Evolutionary conservation across 345 rosid species (phyloP).

Genomic region (Lepidium sativum): DNA sequence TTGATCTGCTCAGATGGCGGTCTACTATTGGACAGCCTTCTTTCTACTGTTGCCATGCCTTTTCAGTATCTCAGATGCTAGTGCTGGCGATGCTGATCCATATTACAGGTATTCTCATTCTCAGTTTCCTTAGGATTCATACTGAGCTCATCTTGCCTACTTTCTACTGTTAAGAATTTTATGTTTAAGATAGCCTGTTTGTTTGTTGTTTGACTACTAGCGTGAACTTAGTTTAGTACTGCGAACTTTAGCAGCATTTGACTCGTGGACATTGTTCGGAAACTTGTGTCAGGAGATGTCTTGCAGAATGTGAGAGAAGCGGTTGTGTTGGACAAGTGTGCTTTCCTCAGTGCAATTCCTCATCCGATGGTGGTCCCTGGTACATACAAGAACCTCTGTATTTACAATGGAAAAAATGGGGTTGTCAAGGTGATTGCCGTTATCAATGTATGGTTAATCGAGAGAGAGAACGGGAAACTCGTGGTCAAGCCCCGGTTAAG

Average conservation of each 20-base stretch:
- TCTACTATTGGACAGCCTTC: conserved; percentile 17
- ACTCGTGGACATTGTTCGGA: background rate
- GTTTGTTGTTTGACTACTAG: background rate
- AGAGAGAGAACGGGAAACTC: conserved; percentile 46
- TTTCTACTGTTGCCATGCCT: conserved; percentile 29
- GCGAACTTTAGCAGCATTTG: background rate
- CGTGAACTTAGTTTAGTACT: background rate
- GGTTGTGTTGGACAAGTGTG: conserved; percentile 60
- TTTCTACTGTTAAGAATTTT: background rate
- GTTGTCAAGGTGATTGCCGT: conserved; percentile 66
- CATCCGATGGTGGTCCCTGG: conserved; percentile 54
- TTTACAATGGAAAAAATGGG: conserved; percentile 59
- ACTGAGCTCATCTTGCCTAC: background rate
- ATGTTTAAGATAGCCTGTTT: background rate
- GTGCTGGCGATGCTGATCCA: conserved; percentile 72
- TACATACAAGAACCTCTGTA: conserved; percentile 62
- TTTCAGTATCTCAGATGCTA: conserved; percentile 39
- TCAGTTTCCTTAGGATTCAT: background rate
- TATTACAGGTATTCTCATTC: conserved; percentile 40
- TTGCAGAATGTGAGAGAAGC: conserved; percentile 47
- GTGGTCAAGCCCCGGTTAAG: conserved; percentile 48
- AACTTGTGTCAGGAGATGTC: conserved; percentile 38
- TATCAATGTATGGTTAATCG: conserved; percentile 63
- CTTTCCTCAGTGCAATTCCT: conserved; percentile 57
- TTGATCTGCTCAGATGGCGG: conserved; percentile 30